These are phyloP conservation scores for Colletotrichum spaethianum DNA, from an alignment of 2,329 filamentous ascomycete species.

Conservation along the genomic window DNA sequence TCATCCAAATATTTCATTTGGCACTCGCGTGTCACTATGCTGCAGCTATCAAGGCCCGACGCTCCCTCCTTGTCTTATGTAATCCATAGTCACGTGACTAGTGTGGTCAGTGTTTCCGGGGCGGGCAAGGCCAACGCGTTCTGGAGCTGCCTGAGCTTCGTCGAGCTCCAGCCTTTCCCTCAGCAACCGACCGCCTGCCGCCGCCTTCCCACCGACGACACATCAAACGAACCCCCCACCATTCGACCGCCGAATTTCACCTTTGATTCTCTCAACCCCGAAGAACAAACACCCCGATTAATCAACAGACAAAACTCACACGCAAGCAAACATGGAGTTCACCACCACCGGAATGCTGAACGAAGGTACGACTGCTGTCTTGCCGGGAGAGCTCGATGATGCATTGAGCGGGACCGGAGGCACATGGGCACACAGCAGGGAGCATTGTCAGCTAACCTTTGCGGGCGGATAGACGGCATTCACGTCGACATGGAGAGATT, in stretches of 20 bases:
- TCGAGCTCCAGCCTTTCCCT: slow-evolving; percentile 53
- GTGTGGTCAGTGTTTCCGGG: slow-evolving; percentile 40
- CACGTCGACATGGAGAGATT: slow-evolving; percentile 98
- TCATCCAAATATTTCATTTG: neutral
- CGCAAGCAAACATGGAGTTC: slow-evolving; percentile 68
- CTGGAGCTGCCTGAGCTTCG: slow-evolving; percentile 63
- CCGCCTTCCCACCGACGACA: slow-evolving; percentile 43
- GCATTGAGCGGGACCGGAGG: slow-evolving; percentile 13
- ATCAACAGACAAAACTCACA: neutral
- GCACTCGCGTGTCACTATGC: neutral
- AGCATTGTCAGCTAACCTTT: slow-evolving; percentile 11
- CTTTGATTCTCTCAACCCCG: neutral
- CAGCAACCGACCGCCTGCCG: slow-evolving; percentile 20
- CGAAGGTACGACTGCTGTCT: slow-evolving; percentile 66
- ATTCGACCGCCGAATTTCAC: neutral
- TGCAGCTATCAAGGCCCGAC: too few relatives aligned
- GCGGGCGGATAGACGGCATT: slow-evolving; percentile 84
- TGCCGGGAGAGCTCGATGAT: slow-evolving; percentile 24
- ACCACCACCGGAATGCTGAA: slow-evolving; percentile 73
- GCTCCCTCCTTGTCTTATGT: neutral
- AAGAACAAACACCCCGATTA: slow-evolving; percentile 40
- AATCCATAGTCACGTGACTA: slow-evolving; percentile 39
- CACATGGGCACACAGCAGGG: neutral
- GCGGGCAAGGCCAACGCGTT: slow-evolving; percentile 54
- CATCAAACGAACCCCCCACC: slow-evolving; percentile 42